Evolutionary conservation across 768 basidiomycete genomes (phyloP), one percentile per base, ranked within the genome.

Genomic region (Pisolithus marmoratus): DNA sequence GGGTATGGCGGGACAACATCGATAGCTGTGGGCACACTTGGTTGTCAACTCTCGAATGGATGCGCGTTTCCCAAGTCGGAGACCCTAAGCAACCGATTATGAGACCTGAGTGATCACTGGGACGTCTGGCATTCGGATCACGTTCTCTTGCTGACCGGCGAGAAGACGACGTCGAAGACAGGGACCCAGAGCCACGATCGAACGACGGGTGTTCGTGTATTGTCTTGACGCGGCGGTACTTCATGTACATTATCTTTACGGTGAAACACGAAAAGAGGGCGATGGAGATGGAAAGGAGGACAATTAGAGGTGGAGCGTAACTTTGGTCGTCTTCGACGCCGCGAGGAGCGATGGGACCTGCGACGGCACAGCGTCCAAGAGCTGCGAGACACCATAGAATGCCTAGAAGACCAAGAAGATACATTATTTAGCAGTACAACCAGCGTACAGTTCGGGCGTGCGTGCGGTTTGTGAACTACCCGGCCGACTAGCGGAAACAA

Each of bases 71-170:
- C 66, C 68, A 69, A n/a, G 52, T 17, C 26, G 66, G 66, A 12
- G 68, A 70, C 26, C 66, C 66, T 14, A 67, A 55, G 46, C 56
- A 70, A 7, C 66, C 68, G 12, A 67, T 56, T 42, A 63, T 38
- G 24, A 69, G 31, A 2, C 57, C 62, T 6, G 55, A 48, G 14
- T 47, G 38, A 11, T n/a, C n/a, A n/a, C n/a, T n/a, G n/a, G n/a
- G n/a, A n/a, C n/a, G n/a, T n/a, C n/a, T n/a, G n/a, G n/a, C n/a
- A n/a, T n/a, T n/a, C n/a, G 45, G 41, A 48, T 22, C 29, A 5
- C 20, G 31, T 54, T 27, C 56, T 20, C 38, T 36, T 34, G 34
- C 43, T 23, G 43, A 31, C 8, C 29, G 14, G 36, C 31, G 34
- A 38, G 46, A 36, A 5, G 38, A 24, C 17, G 49, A 49, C 22